Conservation (phyloP, 2,329 filamentous ascomycete species). For the Juglanconis oblonga region DNA sequence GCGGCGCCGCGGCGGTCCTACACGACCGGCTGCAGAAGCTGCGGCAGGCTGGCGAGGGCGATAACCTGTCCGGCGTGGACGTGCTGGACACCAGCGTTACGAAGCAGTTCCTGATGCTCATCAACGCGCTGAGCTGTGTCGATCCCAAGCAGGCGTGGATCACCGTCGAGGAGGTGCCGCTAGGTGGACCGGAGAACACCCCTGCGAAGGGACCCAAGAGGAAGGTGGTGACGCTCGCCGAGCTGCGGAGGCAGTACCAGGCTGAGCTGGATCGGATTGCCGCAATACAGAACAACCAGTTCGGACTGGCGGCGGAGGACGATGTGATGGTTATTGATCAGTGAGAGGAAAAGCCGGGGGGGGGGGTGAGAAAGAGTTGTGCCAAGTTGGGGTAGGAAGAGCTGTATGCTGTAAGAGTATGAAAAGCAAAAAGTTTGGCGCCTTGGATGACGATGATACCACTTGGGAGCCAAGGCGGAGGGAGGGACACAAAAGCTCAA, state of each 20-base stretch:
- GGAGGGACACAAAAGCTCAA: not conserved
- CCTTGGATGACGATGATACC: constrained; percentile 16
- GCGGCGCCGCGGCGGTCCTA: constrained; percentile 66
- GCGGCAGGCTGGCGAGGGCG: constrained; percentile 55
- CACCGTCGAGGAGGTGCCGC: constrained; percentile 44
- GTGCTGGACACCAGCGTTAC: constrained; percentile 62
- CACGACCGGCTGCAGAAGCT: constrained; percentile 64
- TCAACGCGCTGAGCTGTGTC: constrained; percentile 89
- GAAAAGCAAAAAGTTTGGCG: not conserved
- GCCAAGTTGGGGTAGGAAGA: not conserved
- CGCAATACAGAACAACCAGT: constrained; percentile 84
- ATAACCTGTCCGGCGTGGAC: constrained; percentile 53
- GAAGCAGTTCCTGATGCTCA: constrained; percentile 81
- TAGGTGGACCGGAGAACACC: constrained; percentile 7
- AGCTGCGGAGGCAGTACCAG: constrained; percentile 86
- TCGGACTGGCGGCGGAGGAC: constrained; percentile 64
- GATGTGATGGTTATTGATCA: constrained; percentile 42
- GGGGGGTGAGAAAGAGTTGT: constrained; percentile 38
- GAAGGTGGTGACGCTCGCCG: constrained; percentile 78
- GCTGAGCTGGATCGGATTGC: constrained; percentile 84
- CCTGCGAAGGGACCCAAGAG: constrained; percentile 48
- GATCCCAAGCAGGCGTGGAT: constrained; percentile 81
- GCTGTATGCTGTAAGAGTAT: constrained; percentile 10
- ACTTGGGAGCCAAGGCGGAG: not conserved
- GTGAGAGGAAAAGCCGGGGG: not conserved